These are phyloP conservation scores for Arachis monticola DNA, from an alignment of 331 rosid species.

Conservation along the genomic window DNA sequence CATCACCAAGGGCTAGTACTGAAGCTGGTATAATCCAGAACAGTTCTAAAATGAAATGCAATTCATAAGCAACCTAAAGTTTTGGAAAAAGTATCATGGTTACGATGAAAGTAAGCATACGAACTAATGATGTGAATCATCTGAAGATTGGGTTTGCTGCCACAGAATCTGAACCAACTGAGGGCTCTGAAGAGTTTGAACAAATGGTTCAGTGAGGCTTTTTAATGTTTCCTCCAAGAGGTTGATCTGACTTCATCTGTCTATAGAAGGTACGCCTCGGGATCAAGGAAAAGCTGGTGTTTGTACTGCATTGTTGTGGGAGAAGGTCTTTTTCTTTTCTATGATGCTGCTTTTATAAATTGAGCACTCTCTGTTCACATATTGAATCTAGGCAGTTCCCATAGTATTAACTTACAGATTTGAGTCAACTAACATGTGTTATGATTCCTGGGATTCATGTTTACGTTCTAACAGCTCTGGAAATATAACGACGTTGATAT, in stretches of 20 bases:
- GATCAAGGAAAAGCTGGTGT: conserved; percentile 89
- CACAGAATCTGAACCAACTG: conserved; percentile 61
- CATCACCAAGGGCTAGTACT: conserved; percentile 59
- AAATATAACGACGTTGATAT: conserved; percentile 31
- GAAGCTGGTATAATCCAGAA: conserved; percentile 58
- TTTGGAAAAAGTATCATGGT: conserved; percentile 71
- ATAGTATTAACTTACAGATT: conserved; percentile 46
- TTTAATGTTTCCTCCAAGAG: conserved; percentile 73
- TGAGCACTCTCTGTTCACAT: conserved; percentile 52
- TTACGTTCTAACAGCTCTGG: conserved; percentile 34
- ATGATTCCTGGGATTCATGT: conserved; percentile 41
- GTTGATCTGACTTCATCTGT: conserved; percentile 61
- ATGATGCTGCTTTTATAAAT: conserved; percentile 49
- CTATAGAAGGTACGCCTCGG: conserved; percentile 77
- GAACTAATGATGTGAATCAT: conserved; percentile 58
- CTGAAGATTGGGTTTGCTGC: conserved; percentile 60
- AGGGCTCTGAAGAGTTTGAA: conserved; percentile 81
- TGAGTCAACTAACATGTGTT: conserved; percentile 44
- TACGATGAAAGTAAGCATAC: conserved; percentile 50
- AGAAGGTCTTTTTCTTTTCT: conserved; percentile 82
- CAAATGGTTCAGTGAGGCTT: conserved; percentile 78
- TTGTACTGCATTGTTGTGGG: conserved; percentile 97
- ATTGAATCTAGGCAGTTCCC: conserved; percentile 52
- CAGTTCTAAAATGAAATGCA: conserved; percentile 58
- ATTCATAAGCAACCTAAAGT: conserved; percentile 57